Base-by-base conservation (phyloP, 345 rosid genomes). In the Linum tenue region DNA sequence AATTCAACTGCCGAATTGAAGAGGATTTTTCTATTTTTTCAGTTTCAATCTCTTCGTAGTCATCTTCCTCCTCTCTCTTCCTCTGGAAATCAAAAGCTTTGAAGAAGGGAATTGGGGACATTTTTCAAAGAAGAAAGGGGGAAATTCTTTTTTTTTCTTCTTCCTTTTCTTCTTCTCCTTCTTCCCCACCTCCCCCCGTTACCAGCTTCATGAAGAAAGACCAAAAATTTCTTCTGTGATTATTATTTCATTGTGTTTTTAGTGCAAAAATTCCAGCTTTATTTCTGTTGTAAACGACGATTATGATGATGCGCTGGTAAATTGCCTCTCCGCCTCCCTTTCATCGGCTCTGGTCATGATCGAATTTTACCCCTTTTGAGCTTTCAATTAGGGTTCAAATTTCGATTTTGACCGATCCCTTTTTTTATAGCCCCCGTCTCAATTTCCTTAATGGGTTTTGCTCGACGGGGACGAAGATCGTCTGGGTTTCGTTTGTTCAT, bases 371-470 rank as follows among this genome's bases (percentile, higher is more conserved):
- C 15, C 50, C 6, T 43, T 43, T 22, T 48, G 14, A 48, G 14
- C 53, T 48, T 48, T 15, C 11, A 3, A 48, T 22, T 22, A 22
- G 31, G 31, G 31, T 22, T 22, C 53, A 15, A 9, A 12, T 44
- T 48, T 15, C 53, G 14, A 48, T 5, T 3, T 48, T 48, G 1
- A 9, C 2, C 14, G 53, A 3, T 48, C 2, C 53, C 3, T 48
- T 48, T 3, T 9, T 66, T 60, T 35, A 14, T 72, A 56, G 51
- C 60, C 39, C 43, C 73, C 41, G 38, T 51, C 59, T 37, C 38
- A 67, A 48, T 48, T 10, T 69, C 60, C 31, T 22, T 22, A 22
- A 22, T n/a, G 15, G 22, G 39, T 39, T 17, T 59, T 31, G 31
- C 31, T 22, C 31, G 31, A 22, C 31, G 6, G 67, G 40, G 9